Evolutionary conservation across 73 alveolate genomes (phyloP), one percentile per base, ranked within the genome.

Genomic region (Blepharisma japonicum): DNA sequence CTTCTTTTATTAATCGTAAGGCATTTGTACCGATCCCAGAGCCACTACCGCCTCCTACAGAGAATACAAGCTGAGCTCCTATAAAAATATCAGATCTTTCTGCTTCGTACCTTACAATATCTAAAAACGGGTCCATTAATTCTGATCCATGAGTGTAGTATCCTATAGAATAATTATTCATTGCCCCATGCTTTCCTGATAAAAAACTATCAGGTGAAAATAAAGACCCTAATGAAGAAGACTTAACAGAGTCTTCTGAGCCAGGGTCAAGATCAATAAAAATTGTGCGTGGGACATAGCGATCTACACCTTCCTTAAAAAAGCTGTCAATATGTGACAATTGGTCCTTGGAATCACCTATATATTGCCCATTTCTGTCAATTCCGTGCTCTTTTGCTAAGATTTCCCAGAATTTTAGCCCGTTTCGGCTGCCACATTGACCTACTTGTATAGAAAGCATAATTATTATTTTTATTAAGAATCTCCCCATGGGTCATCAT

Each of bases 1-100:
- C 87, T 80, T 95, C 98, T 7, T 94, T 90, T 55, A 93, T 66
- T 56, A 86, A 79, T 71, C 87, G 84, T 20, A 89, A 80, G 39
- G 93, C 81, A 79, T 77, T 80, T 49, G 94, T 71, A n/a, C 98
- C 98, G 7, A 93, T 77, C 4, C 99, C 99, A 51, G 97, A 86
- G 0, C 99, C 99, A 25, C 97, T 91, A 5, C 99, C 99, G 51
- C 99, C 99, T 42, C 99, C 99, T 8, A 93, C 82, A n/a, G 96
- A 86, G 78, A 92, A 98, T 47, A 88, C 56, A 55, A 93, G 81
- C 77, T 87, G 81, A 86, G 93, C 91, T 42, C 99, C 97, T 83
- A 91, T 90, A 4, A 94, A 89, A 45, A 90, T 81, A 80, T 95
- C 99, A 61, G 98, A 91, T 25, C 71, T 84, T 72, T 95, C 99